Base-by-base conservation (phyloP, 176 grass and related monocot genomes). In the Phoenix roebelenii region DNA sequence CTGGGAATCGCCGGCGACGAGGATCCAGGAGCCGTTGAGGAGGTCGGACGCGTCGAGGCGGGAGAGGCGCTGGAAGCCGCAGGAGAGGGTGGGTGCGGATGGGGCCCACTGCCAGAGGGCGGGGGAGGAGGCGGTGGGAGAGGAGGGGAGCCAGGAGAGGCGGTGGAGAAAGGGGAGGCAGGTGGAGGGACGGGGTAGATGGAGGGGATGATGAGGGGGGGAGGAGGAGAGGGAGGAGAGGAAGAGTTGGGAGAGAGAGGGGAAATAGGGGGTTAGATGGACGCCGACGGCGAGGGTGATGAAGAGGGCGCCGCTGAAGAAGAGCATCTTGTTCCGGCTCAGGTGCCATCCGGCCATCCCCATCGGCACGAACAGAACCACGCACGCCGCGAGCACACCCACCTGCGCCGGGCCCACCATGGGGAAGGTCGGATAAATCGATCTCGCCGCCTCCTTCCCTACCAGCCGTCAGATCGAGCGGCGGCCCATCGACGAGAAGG, bases 321-420 rank as follows among this genome's bases (percentile, higher is more conserved):
- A 97, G 81, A 97, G 92, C 69, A 97, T 82, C 80, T 97, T 97
- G 72, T 89, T 85, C 60, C 92, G 87, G 75, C 92, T 91, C 56
- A 97, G 87, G 71, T 97, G 92, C 84, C 84, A 88, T 3, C 92
- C 87, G 1, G 84, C 87, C 70, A 97, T 86, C 57, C 92, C 92
- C 80, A 97, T 90, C n/a, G 92, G 87, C 15, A 97, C 83, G 81
- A 97, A 88, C 39, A 97, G 84, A 60, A 97, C 81, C 17, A 91
- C 75, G 72, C 80, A 91, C 54, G 92, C 84, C 57, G 92, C 92
- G n/a, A 97, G 52, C 35, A 83, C 63, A 16, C 79, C 92, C 62
- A 70, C 68, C 83, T 97, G 87, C 61, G 84, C 80, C 50, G 72
- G 53, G 29, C 71, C 70, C 16, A 80, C 54, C 57, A 81, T 60